Percentiles rank a stretch among this genome's conserved stretches.
These are phyloP conservation scores for Pseudodiploospora longispora DNA, from an alignment of 2,329 filamentous ascomycete species.

Conservation along the genomic window DNA sequence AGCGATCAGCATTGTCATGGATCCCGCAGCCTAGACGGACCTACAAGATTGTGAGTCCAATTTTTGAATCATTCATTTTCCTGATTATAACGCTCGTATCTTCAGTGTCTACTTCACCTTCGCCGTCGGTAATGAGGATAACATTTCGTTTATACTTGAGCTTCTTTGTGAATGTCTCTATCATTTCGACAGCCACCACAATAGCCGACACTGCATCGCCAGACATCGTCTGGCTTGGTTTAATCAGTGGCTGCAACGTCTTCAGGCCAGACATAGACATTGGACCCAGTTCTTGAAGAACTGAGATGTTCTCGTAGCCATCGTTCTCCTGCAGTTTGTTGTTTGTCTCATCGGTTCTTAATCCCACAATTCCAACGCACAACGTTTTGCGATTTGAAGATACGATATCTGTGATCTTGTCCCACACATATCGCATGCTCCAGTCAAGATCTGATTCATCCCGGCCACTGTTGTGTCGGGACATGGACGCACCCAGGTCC, in stretches of 20 bases:
- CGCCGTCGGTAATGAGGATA: constrained; percentile 76
- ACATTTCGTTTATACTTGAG: constrained; percentile 76
- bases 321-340: constrained; percentile 62
- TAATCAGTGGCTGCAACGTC: constrained; percentile 53
- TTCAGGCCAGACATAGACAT: constrained; percentile 62
- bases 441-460: constrained; percentile 77
- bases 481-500: constrained; percentile 84
- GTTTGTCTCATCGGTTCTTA: constrained; percentile 69
- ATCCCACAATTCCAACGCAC: constrained; percentile 70
- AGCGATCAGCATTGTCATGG: neutral
- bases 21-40: constrained; percentile 23
- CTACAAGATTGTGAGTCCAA: constrained; percentile 72
- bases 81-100: constrained; percentile 60
- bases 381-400: constrained; percentile 59
- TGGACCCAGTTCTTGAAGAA: constrained; percentile 60
- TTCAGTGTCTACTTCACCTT: constrained; percentile 62
- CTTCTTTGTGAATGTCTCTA: constrained; percentile 68
- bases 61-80: constrained; percentile 67
- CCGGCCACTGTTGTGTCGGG: constrained; percentile 60
- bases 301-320: constrained; percentile 72
- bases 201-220: constrained; percentile 87
- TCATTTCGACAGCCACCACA: constrained; percentile 81
- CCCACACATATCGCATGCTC: constrained; percentile 88
- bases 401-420: constrained; percentile 67
- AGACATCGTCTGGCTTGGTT: constrained; percentile 55